Evolutionary conservation across 1,139 yeast species (phyloP).

Genomic region (Yamadazyma epiphylla): DNA sequence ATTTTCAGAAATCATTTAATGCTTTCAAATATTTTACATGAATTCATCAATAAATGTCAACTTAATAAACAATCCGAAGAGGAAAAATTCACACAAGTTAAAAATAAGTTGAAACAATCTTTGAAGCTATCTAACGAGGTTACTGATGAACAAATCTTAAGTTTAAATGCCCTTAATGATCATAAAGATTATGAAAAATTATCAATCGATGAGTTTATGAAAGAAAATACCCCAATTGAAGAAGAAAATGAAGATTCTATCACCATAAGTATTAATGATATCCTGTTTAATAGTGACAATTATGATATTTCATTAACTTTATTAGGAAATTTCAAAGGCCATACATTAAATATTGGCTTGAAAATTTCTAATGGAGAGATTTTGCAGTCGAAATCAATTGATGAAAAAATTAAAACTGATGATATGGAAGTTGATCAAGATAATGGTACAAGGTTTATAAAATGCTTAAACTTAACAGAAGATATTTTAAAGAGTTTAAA

Average conservation of each 20-base stretch:
- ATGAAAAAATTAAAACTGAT: slow-evolving; percentile 1
- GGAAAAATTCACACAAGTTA: slow-evolving; percentile 19
- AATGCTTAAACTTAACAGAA: slow-evolving; percentile 30
- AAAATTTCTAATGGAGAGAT: slow-evolving; percentile 30
- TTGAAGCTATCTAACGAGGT: slow-evolving; percentile 34
- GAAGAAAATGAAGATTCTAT: slow-evolving; percentile 12
- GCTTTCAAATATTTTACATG: slow-evolving; percentile 19
- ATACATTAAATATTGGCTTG: slow-evolving; percentile 17
- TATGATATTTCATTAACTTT: slow-evolving; percentile 22
- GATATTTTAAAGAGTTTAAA: slow-evolving; percentile 22
- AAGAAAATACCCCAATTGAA: slow-evolving; percentile 5
- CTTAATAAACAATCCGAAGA: slow-evolving; percentile 3
- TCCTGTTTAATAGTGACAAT: slow-evolving; percentile 18
- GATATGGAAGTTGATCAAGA: slow-evolving; percentile 25
- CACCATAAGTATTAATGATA: slow-evolving; percentile 19
- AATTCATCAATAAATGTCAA: slow-evolving; percentile 4
- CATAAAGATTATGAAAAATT: slow-evolving; percentile 10
- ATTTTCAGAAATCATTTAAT: slow-evolving; percentile 30
- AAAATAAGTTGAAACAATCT: slow-evolving; percentile 31
- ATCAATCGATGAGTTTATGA: slow-evolving; percentile 12
- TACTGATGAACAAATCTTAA: slow-evolving; percentile 38
- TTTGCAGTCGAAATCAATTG: slow-evolving; percentile 2
- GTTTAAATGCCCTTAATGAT: slow-evolving; percentile 27
- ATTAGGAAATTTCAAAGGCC: slow-evolving; percentile 16
- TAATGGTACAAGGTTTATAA: slow-evolving; percentile 16